Base-by-base conservation (phyloP, 2,329 filamentous ascomycete species). In the Botryotinia calthae region DNA sequence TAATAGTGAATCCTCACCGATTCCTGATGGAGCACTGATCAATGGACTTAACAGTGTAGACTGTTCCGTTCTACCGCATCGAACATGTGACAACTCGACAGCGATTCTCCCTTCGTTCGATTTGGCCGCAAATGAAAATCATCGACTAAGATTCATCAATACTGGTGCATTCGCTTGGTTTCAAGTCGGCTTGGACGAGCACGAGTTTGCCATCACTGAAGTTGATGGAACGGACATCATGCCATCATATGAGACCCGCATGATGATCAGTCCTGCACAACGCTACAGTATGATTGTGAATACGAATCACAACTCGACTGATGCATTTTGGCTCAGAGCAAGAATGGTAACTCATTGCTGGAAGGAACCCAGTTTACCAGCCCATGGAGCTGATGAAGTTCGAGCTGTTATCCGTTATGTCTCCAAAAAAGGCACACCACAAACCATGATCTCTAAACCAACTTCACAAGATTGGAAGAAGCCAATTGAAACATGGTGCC, bases 101-200 rank as follows among this genome's bases (percentile, higher is more conserved):
- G 79, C 81, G 0, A 76, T 78, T 0, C 76, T 84, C 1, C 84
- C 86, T 0, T 81, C 79, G 1, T 79, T 89, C 10, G 81, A 84
- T 31, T 81, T 90, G 7, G 79, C 85, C n/a, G 84, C 86, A 2
- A 86, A 87, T 2, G 85, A 86, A 67, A 86, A 85, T 1, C 92
- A 94, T 76, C 86, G 90, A 61, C 82, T 94, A 66, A 87, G 91
- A 22, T 85, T 94, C 75, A 84, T 92, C 75, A 93, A 94, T 75
- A 87, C 90, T 14, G 91, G 89, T 18, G 90, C 89, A 0, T 92
- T 93, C 78, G 90, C 90, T 2, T 89, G 89, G 78, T 91, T 93
- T 75, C 91, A 93, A 78, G 85, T 94, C 42, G 89, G 88, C 78
- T 84, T 93, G 63, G 91, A 94, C 75, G 87, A 88, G 67, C 91